phyloP scores from a whole-genome alignment of 768 basidiomycete genomes.

The Atractiella rhizophila region DNA sequence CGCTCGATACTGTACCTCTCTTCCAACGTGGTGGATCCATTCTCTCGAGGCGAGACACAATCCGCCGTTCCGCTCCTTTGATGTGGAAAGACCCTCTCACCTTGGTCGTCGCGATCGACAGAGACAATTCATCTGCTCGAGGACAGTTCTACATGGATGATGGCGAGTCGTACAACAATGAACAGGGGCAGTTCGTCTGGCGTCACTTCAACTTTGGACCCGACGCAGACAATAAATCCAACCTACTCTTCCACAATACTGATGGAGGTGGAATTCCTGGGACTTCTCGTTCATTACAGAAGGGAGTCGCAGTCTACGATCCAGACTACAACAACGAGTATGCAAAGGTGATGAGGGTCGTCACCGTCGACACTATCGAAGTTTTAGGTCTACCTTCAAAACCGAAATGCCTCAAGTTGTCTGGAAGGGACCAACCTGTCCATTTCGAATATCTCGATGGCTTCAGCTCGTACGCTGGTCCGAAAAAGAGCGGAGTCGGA shows the following conservation, averaged over 20 bases:
- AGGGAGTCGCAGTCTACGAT: constrained; percentile 24
- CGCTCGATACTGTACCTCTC: constrained; percentile 53
- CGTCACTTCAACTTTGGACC: constrained; percentile 44
- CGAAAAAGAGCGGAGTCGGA: constrained; percentile 31
- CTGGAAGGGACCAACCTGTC: constrained; percentile 25
- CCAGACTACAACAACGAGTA: constrained; percentile 34
- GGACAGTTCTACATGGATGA: constrained; percentile 93
- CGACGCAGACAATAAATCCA: constrained; percentile 20
- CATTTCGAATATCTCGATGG: constrained; percentile 46
- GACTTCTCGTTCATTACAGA: constrained; percentile 1
- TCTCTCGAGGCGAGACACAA: constrained; percentile 60
- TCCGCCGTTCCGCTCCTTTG: constrained; percentile 54
- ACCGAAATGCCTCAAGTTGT: constrained; percentile 36
- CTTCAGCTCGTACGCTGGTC: constrained; percentile 26
- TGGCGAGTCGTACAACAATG: constrained; percentile 54
- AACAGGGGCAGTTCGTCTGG: constrained; percentile 59
- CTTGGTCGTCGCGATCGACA: constrained; percentile 45
- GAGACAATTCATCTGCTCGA: constrained; percentile 32
- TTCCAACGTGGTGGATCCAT: constrained; percentile 79
- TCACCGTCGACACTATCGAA: constrained; percentile 59
- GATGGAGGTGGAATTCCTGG: not conserved
- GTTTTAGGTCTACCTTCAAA: constrained; percentile 42
- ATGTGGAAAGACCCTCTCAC: constrained; percentile 90
- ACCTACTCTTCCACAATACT: too few species aligned
- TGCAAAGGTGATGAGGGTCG: constrained; percentile 42